These are phyloP conservation scores for Xenosphaeropsis pyriputrescens DNA, from an alignment of 2,329 filamentous ascomycete species.

Conservation along the genomic window DNA sequence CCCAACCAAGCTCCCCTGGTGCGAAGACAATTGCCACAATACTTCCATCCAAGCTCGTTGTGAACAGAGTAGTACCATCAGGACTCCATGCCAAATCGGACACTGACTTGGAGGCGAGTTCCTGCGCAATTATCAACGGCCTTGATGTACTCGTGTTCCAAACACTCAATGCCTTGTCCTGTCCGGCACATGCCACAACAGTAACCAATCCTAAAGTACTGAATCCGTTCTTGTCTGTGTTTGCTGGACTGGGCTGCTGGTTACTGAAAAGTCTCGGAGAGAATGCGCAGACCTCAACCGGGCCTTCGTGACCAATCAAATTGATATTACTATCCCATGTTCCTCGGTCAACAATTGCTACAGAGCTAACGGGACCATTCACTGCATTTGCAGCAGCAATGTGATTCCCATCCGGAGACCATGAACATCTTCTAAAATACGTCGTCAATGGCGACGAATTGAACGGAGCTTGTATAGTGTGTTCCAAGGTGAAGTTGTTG, in stretches of 20 bases:
- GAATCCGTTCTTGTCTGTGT: conserved; percentile 31
- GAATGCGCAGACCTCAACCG: conserved; percentile 94
- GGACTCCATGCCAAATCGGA: conserved; percentile 91
- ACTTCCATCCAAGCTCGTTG: conserved; percentile 78
- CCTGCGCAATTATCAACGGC: conserved; percentile 80
- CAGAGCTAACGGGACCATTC: conserved; percentile 92
- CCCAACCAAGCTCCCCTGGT: conserved; percentile 77
- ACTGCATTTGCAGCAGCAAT: conserved; percentile 95
- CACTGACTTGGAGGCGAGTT: conserved; percentile 80
- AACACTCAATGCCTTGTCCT: conserved; percentile 89
- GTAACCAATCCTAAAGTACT: conserved; percentile 50
- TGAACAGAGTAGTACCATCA: conserved; percentile 74
- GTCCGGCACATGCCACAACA: conserved; percentile 90
- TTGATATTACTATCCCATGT: conserved; percentile 96
- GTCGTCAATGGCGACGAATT: conserved; percentile 86
- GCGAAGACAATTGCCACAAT: conserved; percentile 75
- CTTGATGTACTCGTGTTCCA: conserved; percentile 96
- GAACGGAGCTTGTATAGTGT: conserved; percentile 81
- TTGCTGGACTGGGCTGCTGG: conserved; percentile 40
- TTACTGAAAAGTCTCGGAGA: conserved; percentile 78
- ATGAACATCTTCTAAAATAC: conserved; percentile 91
- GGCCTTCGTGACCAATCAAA: conserved; percentile 90
- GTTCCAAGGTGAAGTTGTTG: conserved; percentile 90
- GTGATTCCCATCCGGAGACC: conserved; percentile 94
- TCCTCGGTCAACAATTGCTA: conserved; percentile 86